phyloP scores from a whole-genome alignment of 176 grass and related monocot species.

The Lolium rigidum region DNA sequence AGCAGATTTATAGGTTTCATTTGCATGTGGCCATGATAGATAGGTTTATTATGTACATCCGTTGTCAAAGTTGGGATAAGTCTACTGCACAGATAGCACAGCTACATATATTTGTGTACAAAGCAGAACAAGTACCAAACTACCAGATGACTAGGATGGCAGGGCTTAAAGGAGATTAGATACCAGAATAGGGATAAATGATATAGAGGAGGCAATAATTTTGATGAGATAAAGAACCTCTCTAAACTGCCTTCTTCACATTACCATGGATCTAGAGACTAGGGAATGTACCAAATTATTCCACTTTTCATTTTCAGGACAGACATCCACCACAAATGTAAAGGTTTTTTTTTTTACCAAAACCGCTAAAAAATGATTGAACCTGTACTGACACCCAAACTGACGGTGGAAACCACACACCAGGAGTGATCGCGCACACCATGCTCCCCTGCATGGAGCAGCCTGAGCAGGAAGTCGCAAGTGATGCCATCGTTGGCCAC shows the following conservation, averaged over 20 bases:
- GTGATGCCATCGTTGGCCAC: no score
- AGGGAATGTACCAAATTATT: background rate
- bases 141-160: background rate
- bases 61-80: background rate
- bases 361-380: no score
- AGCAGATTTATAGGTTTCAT: background rate
- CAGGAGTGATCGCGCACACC: no score
- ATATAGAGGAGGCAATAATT: background rate
- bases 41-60: conserved; percentile 16
- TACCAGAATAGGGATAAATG: background rate
- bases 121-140: background rate
- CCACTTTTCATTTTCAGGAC: no score
- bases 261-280: conserved; percentile 5
- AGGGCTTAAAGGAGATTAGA: background rate
- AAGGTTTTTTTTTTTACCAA: no score
- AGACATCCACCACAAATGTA: no score
- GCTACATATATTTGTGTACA: background rate
- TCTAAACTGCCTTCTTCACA: background rate
- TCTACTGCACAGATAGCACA: background rate
- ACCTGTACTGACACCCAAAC: no score
- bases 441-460: no score
- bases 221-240: background rate
- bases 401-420: no score
- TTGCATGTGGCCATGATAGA: background rate
- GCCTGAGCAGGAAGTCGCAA: no score